phyloP scores from a whole-genome alignment of 192 early-diverging fungal species.

The Rhizophagus sp. region DNA sequence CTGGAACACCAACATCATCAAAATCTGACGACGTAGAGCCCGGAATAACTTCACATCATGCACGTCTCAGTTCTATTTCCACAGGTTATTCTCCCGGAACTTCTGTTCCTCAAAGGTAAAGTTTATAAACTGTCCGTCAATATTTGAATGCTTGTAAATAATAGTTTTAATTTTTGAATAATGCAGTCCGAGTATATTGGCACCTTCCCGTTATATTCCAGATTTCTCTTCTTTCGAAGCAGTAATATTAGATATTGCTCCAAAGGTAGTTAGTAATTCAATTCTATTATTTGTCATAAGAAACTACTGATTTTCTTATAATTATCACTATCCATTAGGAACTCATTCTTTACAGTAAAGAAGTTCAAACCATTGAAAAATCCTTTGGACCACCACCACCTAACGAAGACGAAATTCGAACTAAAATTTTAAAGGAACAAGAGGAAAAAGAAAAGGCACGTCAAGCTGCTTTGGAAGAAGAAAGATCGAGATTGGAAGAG shows the following conservation, averaged over 20 bases:
- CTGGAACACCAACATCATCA: constrained; percentile 41
- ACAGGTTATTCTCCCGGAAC: not conserved
- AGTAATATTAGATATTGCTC: constrained; percentile 84
- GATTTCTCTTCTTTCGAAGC: constrained; percentile 73
- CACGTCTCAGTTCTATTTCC: constrained; percentile 16
- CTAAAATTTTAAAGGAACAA: constrained; percentile 65
- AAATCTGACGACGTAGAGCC: constrained; percentile 48
- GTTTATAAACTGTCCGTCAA: not conserved
- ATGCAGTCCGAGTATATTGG: constrained; percentile 27
- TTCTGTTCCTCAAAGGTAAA: constrained; percentile 20
- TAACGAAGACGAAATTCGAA: constrained; percentile 51
- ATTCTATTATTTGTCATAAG: not conserved
- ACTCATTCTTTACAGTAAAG: constrained; percentile 87
- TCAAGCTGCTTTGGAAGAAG: constrained; percentile 48
- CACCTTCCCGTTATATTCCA: constrained; percentile 45
- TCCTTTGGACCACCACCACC: constrained; percentile 53
- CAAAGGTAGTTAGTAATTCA: constrained; percentile 55
- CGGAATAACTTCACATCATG: constrained; percentile 36
- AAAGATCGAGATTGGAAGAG: constrained; percentile 40
- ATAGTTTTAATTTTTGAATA: constrained; percentile 1
- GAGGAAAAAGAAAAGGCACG: constrained; percentile 55
- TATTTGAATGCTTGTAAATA: constrained; percentile 7
- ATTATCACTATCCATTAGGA: constrained; percentile 48
- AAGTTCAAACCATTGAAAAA: constrained; percentile 70
- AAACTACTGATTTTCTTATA: not conserved